These are phyloP conservation scores for Coprinopsis strossmayeri DNA, from an alignment of 768 basidiomycete species.

Conservation along the genomic window DNA sequence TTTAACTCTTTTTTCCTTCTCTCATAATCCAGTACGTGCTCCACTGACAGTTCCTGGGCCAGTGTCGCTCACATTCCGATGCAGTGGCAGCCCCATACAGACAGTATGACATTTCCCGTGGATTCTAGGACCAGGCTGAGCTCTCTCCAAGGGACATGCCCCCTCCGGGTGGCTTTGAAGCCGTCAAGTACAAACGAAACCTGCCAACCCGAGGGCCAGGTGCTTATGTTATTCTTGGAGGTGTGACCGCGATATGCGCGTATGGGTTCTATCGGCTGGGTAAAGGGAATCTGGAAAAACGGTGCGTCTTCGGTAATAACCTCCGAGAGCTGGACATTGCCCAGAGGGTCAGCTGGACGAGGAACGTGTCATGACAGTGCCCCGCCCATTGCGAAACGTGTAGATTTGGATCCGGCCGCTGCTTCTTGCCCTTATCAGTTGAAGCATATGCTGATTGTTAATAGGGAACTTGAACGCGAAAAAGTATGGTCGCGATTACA, in stretches of 20 bases:
- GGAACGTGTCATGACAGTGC: conserved; percentile 53
- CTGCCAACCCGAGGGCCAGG: conserved; percentile 85
- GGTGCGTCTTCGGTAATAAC: conserved; percentile 48
- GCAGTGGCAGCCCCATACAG: conserved; percentile 56
- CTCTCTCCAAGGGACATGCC: conserved; percentile 79
- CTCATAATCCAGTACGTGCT: conserved; percentile 9
- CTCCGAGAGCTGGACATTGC: conserved; percentile 7
- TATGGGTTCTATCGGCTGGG: conserved; percentile 93
- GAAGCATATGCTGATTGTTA: conserved; percentile 33
- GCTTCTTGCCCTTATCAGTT: conserved; percentile 34
- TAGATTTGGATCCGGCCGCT: conserved; percentile 55
- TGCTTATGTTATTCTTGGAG: conserved; percentile 77
- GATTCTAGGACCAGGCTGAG: conserved; percentile 21
- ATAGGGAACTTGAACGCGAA: conserved; percentile 90
- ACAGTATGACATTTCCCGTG: conserved; percentile 44
- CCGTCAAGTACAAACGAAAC: conserved; percentile 93
- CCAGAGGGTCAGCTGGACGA: conserved; percentile 50
- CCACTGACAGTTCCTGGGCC: neutral
- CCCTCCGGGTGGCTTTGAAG: conserved; percentile 87
- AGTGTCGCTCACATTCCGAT: conserved; percentile 9
- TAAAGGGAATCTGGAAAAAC: conserved; percentile 85
- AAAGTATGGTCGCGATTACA: conserved; percentile 94
- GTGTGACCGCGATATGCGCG: conserved; percentile 78
- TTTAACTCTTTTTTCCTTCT: conserved; percentile 7
- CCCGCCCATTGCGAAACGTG: conserved; percentile 73